Evolutionary conservation across 768 basidiomycete species (phyloP), one percentile per base, ranked within the genome.

Genomic region (Heimioporus sp.): DNA sequence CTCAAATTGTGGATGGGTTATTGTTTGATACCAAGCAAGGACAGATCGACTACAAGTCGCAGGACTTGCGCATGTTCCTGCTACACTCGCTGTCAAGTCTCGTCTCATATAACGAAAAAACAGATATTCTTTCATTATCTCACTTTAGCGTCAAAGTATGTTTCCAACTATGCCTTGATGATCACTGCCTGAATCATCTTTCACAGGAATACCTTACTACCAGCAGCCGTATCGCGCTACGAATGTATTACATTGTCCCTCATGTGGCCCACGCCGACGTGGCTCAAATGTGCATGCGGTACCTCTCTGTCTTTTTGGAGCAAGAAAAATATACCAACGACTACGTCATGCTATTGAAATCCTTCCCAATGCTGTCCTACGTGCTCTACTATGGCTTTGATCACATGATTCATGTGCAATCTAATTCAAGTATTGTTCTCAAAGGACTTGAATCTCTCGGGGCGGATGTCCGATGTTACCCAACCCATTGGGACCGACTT

Each of bases 401-500:
- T 20, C 52, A 52, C 35, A 24, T 52, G 4, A n/a, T 35, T 15
- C 9, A 48, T n/a, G 42, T 52, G 3, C 28, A 48, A 15, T 8
- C 28, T 0, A 28, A 11, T 10, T 52, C 52, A 8, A 34, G 13
- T 13, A 19, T 32, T 9, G 30, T 15, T 1, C 24, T 52, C 11
- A 30, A 37, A 15, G 19, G 11, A 15, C 19, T 52, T 11, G 17
- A 16, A 16, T 28, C 17, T 21, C 35, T 52, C 1, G 46, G 30
- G 10, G 37, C 17, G 15, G 30, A 19, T 5, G 20, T 43, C 7
- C 46, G 28, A 3, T 28, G 17, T 9, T 28, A 52, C 32, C 52
- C 52, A 10, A 43, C 42, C 2, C 46, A 52, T 5, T 52, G 52
- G 52, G 46, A 47, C 2, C 46, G 34, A n/a, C n/a, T n/a, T n/a